Base-by-base conservation (phyloP, 2,329 filamentous ascomycete species). In the Trichoderma citrinoviride region DNA sequence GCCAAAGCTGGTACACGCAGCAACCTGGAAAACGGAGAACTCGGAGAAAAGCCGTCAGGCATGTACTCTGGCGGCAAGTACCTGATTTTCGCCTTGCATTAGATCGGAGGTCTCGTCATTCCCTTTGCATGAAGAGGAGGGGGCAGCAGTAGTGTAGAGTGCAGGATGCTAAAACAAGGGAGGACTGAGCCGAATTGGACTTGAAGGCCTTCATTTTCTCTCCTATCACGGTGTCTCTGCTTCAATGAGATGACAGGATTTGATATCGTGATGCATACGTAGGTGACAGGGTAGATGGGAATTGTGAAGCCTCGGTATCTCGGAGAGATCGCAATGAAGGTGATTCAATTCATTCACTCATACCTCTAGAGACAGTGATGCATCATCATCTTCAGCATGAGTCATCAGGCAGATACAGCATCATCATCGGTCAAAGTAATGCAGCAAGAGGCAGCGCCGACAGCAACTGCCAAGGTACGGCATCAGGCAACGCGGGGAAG, bases 401-500 rank as follows among this genome's bases (percentile, higher is more conserved):
- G 33, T 37, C 33, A 37, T 37, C 33, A 37, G 33, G 33, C 33
- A 37, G 12, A 37, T 37, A 37, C 5, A 14, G 10, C 14, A 37
- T 14, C 12, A 14, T 37, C 33, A 37, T 37, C 33, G 10, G 14
- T 37, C 33, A 33, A 37, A 37, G 33, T 2, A 14, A 33, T 33
- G 29, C 12, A 23, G 46, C 47, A 61, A 41, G 37, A 61, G n/a
- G 46, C 37, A 33, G 33, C 12, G 33, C 14, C 33, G 33, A 37
- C 33, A 37, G 33, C 33, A 37, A 5, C 33, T 37, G 7, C 41
- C 10, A 27, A 23, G 17, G 40, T 19, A 55, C 19, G 29, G 50
- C 57, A 49, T 10, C 46, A 40, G 33, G 12, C 33, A 57, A 65
- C 63, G 63, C 63, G 63, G 63, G 63, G 63, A 60, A 65, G 21